These are phyloP conservation scores for Thozetella sp. DNA, from an alignment of 495 filamentous ascomycete species.

Conservation along the genomic window DNA sequence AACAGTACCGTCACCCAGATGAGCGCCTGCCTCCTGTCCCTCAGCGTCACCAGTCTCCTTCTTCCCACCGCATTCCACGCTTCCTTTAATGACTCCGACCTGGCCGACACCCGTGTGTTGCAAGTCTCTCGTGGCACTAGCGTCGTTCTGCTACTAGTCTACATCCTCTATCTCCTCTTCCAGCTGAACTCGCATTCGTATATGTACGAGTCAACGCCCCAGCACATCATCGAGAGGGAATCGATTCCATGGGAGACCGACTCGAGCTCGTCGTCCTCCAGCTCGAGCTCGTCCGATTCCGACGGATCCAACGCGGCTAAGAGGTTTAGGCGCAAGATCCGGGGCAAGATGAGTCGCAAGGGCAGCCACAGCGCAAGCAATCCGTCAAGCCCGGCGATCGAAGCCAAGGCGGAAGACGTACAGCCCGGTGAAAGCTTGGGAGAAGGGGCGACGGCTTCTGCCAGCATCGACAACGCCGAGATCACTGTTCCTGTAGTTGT, in stretches of 20 bases:
- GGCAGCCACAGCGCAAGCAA: neutral
- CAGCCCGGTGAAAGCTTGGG: neutral
- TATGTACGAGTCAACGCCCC: slow-evolving; percentile 86
- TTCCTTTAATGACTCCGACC: slow-evolving; percentile 60
- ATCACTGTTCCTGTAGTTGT: neutral
- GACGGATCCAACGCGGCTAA: slow-evolving; percentile 56
- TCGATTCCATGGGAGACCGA: slow-evolving; percentile 72
- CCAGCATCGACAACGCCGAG: neutral
- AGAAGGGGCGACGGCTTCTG: neutral
- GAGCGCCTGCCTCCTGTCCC: slow-evolving; percentile 85
- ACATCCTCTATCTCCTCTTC: slow-evolving; percentile 82
- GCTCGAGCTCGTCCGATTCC: slow-evolving; percentile 43
- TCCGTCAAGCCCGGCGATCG: neutral
- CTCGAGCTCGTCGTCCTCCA: slow-evolving; percentile 53
- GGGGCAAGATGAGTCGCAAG: slow-evolving; percentile 27
- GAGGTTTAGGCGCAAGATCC: slow-evolving; percentile 62
- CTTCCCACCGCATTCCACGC: slow-evolving; percentile 80
- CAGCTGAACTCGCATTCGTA: slow-evolving; percentile 90
- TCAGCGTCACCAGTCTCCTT: slow-evolving; percentile 79
- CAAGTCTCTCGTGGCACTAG: slow-evolving; percentile 87
- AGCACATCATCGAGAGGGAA: slow-evolving; percentile 86
- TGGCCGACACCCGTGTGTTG: slow-evolving; percentile 68
- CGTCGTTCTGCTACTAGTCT: slow-evolving; percentile 79
- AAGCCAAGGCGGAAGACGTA: neutral
- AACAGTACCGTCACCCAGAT: slow-evolving; percentile 92